Base-by-base conservation (phyloP, 306 rosid species). In the Gynostemma pentaphyllum region DNA sequence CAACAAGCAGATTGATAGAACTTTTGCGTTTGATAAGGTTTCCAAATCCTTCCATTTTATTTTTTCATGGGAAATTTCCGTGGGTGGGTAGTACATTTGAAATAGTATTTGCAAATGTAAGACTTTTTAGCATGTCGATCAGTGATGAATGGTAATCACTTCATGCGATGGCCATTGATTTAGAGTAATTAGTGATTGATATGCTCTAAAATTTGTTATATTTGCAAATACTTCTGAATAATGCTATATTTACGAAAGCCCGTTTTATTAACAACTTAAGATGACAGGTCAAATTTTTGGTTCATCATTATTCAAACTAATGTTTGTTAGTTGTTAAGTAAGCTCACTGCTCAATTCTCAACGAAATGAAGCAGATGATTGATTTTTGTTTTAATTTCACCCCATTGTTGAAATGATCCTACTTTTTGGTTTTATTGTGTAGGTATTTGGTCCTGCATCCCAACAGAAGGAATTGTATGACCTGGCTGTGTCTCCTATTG, bases 1-100 rank as follows among this genome's bases (percentile, higher is more conserved):
- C 70, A 94, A 94, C 75, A 94, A 94, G 84, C 99, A 94, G 85
- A 94, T 94, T 78, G 99, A 94, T 78, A 82, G 95, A 83, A 86
- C 95, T 45, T 94, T 94, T 55, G 78, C 66, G 15, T 94, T 89
- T 72, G 99, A 94, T 66, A 94, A 94, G 99, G 99, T 94, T 46
- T 61, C 60, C 45, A 37, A 4, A 2, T 13, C 72, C 5, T 24
- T 9, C 18, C 50, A 39, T 22, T 62, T 45, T 14, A 3, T 62
- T 63, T 56, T 34, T 5, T n/a, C n/a, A n/a, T n/a, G n/a, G n/a
- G n/a, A n/a, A n/a, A n/a, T n/a, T n/a, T n/a, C n/a, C n/a, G n/a
- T n/a, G n/a, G n/a, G n/a, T n/a, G n/a, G n/a, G n/a, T n/a, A n/a
- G n/a, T n/a, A n/a, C n/a, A n/a, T n/a, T n/a, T n/a, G n/a, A n/a